These are phyloP conservation scores for Globisporangium polare DNA, from an alignment of 352 stramenopile species.

Conservation along the genomic window DNA sequence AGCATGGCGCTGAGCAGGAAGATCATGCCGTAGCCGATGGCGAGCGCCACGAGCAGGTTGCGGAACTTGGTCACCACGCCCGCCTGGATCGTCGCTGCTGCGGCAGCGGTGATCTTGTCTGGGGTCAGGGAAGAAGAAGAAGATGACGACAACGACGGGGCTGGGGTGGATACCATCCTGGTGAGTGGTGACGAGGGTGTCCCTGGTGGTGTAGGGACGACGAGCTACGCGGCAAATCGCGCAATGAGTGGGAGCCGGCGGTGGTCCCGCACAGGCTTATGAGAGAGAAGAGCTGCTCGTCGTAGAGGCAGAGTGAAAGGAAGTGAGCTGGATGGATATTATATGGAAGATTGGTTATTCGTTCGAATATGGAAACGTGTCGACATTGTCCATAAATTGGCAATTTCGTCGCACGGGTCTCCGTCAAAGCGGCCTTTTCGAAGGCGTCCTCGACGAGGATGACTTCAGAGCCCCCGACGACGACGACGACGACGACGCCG, in stretches of 20 bases:
- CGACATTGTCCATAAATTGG: not conserved
- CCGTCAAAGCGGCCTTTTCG: too few species aligned
- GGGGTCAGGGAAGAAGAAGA: not conserved
- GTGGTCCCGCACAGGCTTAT: not conserved
- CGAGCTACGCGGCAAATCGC: not conserved
- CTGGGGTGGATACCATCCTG: not conserved
- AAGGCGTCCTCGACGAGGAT: too few species aligned
- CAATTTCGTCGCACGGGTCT: too few species aligned
- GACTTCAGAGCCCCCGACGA: too few species aligned
- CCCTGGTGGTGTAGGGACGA: not conserved
- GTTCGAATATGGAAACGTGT: constrained; percentile 3
- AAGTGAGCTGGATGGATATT: constrained; percentile 1
- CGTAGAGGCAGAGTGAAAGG: too few species aligned
- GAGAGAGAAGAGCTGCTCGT: not conserved
- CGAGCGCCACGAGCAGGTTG: constrained; percentile 31
- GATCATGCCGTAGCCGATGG: constrained; percentile 38
- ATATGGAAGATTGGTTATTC: constrained; percentile 6
- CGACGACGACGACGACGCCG: too few species aligned
- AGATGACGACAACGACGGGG: not conserved
- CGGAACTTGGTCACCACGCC: constrained; percentile 14
- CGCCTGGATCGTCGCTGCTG: not conserved
- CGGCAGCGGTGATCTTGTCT: not conserved
- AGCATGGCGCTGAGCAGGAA: constrained; percentile 42
- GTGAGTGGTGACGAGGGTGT: not conserved
- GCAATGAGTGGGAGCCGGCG: not conserved